These are phyloP conservation scores for Malus asiatica DNA, from an alignment of 306 rosid species.

Conservation along the genomic window DNA sequence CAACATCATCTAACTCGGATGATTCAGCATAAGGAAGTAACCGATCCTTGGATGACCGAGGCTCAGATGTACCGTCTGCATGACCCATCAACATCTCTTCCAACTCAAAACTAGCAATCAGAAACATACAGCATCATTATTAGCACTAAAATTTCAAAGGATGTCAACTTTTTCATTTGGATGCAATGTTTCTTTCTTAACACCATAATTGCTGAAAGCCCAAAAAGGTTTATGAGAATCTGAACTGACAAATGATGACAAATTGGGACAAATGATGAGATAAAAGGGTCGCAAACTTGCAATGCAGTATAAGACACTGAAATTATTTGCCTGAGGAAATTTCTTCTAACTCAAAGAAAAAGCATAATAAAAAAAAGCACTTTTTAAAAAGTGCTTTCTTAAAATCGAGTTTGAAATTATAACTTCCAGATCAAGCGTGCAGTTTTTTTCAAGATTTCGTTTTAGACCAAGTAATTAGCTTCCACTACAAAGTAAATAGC, in stretches of 20 bases:
- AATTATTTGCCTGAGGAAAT: too few species aligned
- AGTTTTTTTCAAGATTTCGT: background rate
- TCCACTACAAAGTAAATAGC: background rate
- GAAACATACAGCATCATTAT: conserved; percentile 4
- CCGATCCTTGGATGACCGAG: conserved; percentile 37
- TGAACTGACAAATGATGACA: background rate
- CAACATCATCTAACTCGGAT: conserved; percentile 37
- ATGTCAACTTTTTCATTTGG: background rate
- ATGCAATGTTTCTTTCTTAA: background rate
- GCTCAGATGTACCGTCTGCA: conserved; percentile 48
- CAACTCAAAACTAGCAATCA: conserved; percentile 29
- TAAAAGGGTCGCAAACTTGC: background rate
- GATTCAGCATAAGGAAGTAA: conserved; percentile 43
- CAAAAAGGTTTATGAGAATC: background rate
- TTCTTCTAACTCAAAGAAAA: too few species aligned
- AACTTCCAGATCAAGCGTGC: background rate
- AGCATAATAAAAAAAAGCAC: background rate
- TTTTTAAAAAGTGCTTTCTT: background rate
- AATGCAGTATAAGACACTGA: too few species aligned
- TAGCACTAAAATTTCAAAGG: conserved; percentile 4
- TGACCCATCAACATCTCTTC: conserved; percentile 67
- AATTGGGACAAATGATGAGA: background rate
- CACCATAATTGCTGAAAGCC: background rate
- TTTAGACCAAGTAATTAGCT: background rate
- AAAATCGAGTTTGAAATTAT: background rate